Base-by-base conservation (phyloP, 805 yeast genomes). In the Pichia cephalocereana region DNA sequence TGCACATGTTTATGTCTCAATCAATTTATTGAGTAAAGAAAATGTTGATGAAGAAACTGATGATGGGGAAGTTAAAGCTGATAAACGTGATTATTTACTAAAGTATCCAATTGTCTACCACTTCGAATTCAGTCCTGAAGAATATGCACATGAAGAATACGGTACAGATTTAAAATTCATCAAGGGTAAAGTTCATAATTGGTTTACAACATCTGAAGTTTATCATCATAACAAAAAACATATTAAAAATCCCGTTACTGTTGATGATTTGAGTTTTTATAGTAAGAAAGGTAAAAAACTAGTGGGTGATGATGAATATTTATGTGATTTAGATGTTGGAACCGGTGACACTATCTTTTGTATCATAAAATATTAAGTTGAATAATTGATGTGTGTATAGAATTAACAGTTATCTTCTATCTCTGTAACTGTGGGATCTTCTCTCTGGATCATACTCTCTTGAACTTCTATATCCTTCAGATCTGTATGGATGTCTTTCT, bases 81-180 rank as follows among this genome's bases (percentile, higher is more conserved):
- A 38, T 45, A 54, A 43, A 15, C 42, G 36, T n/a, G 44, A 39
- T 4, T 26, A 46, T 1, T 32, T 63, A 47, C 51, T 68, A 19
- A 46, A 55, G 6, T 63, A 59, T 26, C 74, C 77, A 2, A 52
- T 83, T 32, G 69, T 68, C 27, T 86, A 81, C 60, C 85, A 84
- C 61, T 72, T 84, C 54, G 95, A 86, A 60, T 86, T 86, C 63
- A 78, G 86, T 31, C 93, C 95, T 0, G 90, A 83, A 55, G 95
- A 86, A 57, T 86, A 79, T 59, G 79, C 78, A 51, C 77, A 85
- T 48, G 83, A 81, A 6, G 90, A 79, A 50, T 74, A 71, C 45
- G 95, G 95, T 1, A 79, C 90, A 10, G 76, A 82, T 18, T 70
- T 90, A 34, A 74, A 70, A 17, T 79, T 82, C 53, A 70, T 88